Conservation (phyloP, 2,329 filamentous ascomycete species). For the Helotiales sp. region DNA sequence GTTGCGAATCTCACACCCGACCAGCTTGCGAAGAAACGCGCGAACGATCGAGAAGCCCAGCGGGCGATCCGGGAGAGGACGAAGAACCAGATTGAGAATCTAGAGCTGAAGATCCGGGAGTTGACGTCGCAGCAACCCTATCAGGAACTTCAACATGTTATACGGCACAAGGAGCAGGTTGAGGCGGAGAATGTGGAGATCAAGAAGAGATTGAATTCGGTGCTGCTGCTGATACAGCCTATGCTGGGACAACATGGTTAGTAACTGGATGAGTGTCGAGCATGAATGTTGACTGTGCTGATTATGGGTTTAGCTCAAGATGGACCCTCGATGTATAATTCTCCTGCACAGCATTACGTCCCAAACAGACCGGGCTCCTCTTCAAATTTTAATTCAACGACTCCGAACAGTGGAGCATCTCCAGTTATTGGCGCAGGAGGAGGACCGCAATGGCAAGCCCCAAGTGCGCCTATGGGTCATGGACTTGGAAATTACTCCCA, state of each 20-base stretch:
- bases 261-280: conserved; percentile 26
- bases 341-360: conserved; percentile 33
- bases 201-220: conserved; percentile 67
- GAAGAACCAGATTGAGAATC: conserved; percentile 80
- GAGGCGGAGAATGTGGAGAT: conserved; percentile 83
- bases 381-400: conserved; percentile 45
- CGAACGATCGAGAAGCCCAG: conserved; percentile 91
- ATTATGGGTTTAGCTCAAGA: conserved; percentile 2
- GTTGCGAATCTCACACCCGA: conserved; percentile 88
- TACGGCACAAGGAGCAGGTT: conserved; percentile 77
- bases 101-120: conserved; percentile 78
- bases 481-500: conserved; percentile 41
- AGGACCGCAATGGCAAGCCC: conserved; percentile 41
- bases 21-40: conserved; percentile 86
- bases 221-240: conserved; percentile 68
- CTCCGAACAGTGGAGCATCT: conserved; percentile 48
- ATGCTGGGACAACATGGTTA: conserved; percentile 50
- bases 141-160: conserved; percentile 77
- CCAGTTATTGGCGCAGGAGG: conserved; percentile 42
- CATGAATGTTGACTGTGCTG: conserved; percentile 5
- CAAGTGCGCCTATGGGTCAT: conserved; percentile 38
- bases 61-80: conserved; percentile 86
- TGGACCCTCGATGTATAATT: conserved; percentile 28
- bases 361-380: conserved; percentile 41
- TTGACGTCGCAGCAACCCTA: conserved; percentile 79